Evolutionary conservation across 2,329 filamentous ascomycete species (phyloP).

Genomic region (Botrytis pseudocinerea): DNA sequence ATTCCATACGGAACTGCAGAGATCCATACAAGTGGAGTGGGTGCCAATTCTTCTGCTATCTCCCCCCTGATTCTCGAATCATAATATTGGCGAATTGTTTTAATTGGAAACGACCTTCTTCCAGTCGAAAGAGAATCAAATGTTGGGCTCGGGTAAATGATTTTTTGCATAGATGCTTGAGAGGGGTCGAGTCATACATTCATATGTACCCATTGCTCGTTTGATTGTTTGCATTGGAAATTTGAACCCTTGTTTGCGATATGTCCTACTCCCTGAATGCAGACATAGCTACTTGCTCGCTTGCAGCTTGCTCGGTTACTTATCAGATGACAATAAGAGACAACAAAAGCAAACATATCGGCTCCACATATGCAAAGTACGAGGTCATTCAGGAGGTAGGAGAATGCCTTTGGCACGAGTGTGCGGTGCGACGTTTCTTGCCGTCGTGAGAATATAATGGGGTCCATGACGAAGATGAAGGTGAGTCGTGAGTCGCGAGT

Average conservation of each 20-base stretch:
- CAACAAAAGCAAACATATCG: conserved; percentile 4
- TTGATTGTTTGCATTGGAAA: background rate
- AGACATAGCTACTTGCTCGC: background rate
- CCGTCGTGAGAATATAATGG: background rate
- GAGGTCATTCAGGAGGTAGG: background rate
- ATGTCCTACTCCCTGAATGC: background rate
- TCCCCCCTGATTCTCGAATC: conserved; percentile 8
- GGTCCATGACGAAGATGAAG: background rate
- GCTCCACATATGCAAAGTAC: conserved; percentile 10
- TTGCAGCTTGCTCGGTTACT: background rate
- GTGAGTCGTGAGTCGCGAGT: background rate
- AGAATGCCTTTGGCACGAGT: background rate
- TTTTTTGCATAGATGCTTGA: background rate
- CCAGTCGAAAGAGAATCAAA: background rate
- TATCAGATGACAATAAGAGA: background rate
- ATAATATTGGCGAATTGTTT: conserved; percentile 6
- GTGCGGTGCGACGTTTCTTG: conserved; percentile 1
- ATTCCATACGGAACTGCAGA: conserved; percentile 5
- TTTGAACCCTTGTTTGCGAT: conserved; percentile 1
- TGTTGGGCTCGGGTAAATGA: background rate
- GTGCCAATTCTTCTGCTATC: background rate
- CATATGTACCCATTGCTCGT: conserved; percentile 10
- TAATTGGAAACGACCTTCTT: background rate
- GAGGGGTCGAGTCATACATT: conserved; percentile 2
- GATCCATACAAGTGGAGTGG: conserved; percentile 10